Base-by-base conservation (phyloP, 2,329 filamentous ascomycete species). In the Fusarium pininemorale region DNA sequence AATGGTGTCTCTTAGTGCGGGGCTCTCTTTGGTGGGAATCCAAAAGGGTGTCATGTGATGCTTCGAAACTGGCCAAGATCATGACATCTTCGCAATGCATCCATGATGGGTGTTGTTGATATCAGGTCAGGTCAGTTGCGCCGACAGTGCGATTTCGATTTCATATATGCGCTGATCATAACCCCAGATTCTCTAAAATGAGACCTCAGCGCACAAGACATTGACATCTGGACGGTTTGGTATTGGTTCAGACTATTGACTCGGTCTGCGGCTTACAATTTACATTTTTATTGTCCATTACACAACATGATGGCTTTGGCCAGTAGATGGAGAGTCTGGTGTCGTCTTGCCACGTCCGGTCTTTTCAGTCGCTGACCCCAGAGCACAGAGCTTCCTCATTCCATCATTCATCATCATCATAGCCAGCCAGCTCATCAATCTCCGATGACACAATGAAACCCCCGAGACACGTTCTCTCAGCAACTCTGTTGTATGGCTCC, bases 371-470 rank as follows among this genome's bases (percentile, higher is more conserved):
- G 70, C 64, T 73, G 68, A 70, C 62, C 59, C 64, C 66, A 69
- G 63, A 67, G 59, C 67, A 63, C 39, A 57, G 45, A 41, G 64
- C 61, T 28, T 60, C 57, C 59, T 51, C 64, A 76, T 78, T 66
- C 63, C 62, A 73, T 48, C 65, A 61, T 64, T 59, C 62, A 69
- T 48, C 65, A 65, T 70, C 65, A 73, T 76, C 61, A 67, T 63
- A 69, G 74, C 75, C 74, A 69, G 74, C 75, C 74, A 78, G 57
- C 75, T 73, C 74, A 78, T 74, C 70, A 58, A 55, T 59, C 37
- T 67, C 64, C 62, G 61, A 73, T 77, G 66, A 65, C 72, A 76
- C 58, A 65, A 74, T 69, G 38, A 60, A 70, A 48, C 60, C 64
- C 41, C 64, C 37, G 35, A 37, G 48, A 65, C 72, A 78, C 70